Conservation (phyloP, 148 eudicot species). For the Hydrangea macrophylla region DNA sequence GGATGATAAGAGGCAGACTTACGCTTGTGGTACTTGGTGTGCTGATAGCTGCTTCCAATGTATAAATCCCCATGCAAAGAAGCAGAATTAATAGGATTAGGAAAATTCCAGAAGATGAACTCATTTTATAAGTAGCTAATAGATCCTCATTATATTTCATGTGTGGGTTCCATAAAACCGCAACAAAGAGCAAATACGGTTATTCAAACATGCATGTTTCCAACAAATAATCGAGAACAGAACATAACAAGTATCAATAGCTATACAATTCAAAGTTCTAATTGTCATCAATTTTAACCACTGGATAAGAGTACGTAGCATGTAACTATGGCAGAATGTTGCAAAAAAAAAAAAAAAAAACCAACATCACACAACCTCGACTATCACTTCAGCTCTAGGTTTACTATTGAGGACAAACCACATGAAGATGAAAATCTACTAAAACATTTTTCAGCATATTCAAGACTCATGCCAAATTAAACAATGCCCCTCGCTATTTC, state of each 20-base stretch:
- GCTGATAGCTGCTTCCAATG: constrained; percentile 80
- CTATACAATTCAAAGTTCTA: too few relatives aligned
- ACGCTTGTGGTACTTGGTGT: constrained; percentile 99
- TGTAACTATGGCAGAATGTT: too few relatives aligned
- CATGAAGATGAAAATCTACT: neutral
- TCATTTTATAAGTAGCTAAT: neutral
- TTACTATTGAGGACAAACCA: neutral
- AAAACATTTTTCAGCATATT: neutral
- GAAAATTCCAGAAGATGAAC: constrained; percentile 13
- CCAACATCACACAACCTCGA: neutral
- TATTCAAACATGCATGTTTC: neutral
- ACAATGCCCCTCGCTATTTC: neutral
- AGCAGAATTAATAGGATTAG: constrained; percentile 25
- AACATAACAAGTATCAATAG: too few relatives aligned
- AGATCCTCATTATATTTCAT: neutral
- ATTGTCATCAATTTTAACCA: too few relatives aligned
- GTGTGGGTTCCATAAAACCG: neutral
- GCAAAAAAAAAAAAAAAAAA: too few relatives aligned
- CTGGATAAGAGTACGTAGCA: too few relatives aligned
- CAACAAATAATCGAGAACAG: too few relatives aligned
- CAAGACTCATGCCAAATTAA: neutral
- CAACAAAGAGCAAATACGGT: neutral
- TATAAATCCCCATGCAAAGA: constrained; percentile 43
- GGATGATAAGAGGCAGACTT: constrained; percentile 30
- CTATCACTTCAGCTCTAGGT: neutral